Conservation (phyloP, 441 rosid genomes). For the Isatis lusitanica region DNA sequence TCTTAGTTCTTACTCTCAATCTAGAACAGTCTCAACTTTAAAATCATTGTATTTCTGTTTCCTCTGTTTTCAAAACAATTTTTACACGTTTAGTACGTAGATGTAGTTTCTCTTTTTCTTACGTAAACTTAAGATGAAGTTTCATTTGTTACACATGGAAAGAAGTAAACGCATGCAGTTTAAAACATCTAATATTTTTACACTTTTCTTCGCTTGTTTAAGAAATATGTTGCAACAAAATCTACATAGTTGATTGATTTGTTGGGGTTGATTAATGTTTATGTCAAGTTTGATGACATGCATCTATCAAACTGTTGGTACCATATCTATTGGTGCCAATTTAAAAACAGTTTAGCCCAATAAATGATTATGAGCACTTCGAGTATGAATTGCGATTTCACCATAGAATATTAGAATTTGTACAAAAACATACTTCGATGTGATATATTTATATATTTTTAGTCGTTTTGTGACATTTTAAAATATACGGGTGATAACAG, state of each 20-base stretch:
- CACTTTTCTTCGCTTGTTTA: too few species aligned
- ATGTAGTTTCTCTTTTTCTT: not conserved
- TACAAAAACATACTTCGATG: not conserved
- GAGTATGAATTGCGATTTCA: not conserved
- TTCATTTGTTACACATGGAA: too few species aligned
- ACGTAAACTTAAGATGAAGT: not conserved
- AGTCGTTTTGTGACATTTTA: not conserved
- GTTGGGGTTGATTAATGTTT: constrained; percentile 13
- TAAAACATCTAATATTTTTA: too few species aligned
- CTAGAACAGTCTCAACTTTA: not conserved
- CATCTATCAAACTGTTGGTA: constrained; percentile 17
- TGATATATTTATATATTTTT: not conserved
- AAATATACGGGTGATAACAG: constrained; percentile 1
- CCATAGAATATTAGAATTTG: not conserved
- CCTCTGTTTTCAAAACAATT: not conserved
- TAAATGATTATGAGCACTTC: not conserved
- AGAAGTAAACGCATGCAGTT: too few species aligned
- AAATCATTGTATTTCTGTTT: not conserved
- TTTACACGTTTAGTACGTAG: not conserved
- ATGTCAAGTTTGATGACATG: constrained; percentile 26
- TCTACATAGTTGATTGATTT: not conserved
- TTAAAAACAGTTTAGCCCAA: not conserved
- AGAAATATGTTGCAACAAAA: not conserved
- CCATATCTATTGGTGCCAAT: constrained; percentile 1
- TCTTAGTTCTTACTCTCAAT: not conserved